Evolutionary conservation across 495 filamentous ascomycete genomes (phyloP).

Genomic region (Aspergillus cavernicola): DNA sequence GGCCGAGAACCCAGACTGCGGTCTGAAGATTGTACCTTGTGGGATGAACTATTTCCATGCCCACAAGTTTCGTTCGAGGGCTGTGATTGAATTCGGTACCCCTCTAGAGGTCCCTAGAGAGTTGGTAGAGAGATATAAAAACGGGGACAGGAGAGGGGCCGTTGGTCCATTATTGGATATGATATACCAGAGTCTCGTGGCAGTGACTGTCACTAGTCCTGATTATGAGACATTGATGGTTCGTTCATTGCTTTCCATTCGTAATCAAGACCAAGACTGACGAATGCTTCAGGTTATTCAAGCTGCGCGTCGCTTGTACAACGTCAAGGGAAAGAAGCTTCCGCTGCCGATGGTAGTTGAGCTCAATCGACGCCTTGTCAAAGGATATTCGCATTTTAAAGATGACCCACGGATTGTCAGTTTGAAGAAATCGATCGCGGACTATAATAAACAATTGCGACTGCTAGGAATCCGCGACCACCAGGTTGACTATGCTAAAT

Average conservation of each 20-base stretch:
- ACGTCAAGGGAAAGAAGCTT: constrained; percentile 88
- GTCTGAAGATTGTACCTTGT: constrained; percentile 97
- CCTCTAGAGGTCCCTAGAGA: constrained; percentile 79
- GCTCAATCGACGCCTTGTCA: constrained; percentile 87
- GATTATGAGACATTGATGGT: constrained; percentile 98
- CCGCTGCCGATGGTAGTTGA: constrained; percentile 94
- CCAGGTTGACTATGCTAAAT: constrained; percentile 88
- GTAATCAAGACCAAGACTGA: constrained; percentile 26
- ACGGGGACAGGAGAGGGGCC: constrained; percentile 76
- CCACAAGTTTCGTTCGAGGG: constrained; percentile 96
- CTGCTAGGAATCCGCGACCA: constrained; percentile 88
- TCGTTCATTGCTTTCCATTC: constrained; percentile 17
- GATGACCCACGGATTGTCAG: constrained; percentile 80
- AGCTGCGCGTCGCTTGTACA: constrained; percentile 90
- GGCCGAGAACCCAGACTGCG: constrained; percentile 81
- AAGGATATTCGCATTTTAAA: constrained; percentile 90
- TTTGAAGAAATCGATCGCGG: constrained; percentile 71
- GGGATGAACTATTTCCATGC: constrained; percentile 99
- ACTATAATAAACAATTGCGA: constrained; percentile 86
- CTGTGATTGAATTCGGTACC: constrained; percentile 91
- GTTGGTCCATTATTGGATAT: constrained; percentile 78
- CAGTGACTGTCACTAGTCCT: constrained; percentile 89
- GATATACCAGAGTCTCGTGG: constrained; percentile 76
- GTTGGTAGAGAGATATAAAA: constrained; percentile 80
- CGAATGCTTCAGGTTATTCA: constrained; percentile 64